These are phyloP conservation scores for Rhododendron molle DNA, from an alignment of 148 eudicot species.

Conservation along the genomic window DNA sequence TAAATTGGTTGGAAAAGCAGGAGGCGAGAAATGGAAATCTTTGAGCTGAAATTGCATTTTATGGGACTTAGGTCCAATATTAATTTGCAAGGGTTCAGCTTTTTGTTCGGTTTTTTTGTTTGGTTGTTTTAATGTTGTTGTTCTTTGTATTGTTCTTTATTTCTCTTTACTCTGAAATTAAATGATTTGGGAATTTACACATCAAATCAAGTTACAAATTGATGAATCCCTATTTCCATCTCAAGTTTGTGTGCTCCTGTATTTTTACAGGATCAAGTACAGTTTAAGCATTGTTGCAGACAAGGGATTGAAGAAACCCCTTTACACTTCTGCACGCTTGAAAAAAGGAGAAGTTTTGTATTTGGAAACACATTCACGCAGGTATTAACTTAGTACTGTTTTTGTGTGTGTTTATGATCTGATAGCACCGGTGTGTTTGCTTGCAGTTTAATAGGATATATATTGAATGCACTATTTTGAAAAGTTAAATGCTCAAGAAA, in stretches of 20 bases:
- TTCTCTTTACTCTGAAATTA: neutral
- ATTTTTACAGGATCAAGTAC: slow-evolving; percentile 72
- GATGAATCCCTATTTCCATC: neutral
- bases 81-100: no score
- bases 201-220: neutral
- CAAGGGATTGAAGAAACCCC: slow-evolving; percentile 88
- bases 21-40: neutral
- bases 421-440: neutral
- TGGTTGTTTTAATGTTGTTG: neutral
- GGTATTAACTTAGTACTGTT: slow-evolving; percentile 34
- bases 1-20: neutral
- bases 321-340: slow-evolving; percentile 88
- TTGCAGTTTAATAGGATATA: neutral
- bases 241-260: neutral
- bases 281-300: slow-evolving; percentile 92
- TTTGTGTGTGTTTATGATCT: no score
- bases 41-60: neutral
- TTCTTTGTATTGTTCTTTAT: neutral
- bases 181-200: neutral
- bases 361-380: slow-evolving; percentile 79
- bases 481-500: neutral
- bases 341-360: slow-evolving; percentile 98
- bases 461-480: neutral
- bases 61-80: neutral
- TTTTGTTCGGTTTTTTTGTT: no score